Base-by-base conservation (phyloP, 2,329 filamentous ascomycete genomes). In the Leptoxyphium fumago region DNA sequence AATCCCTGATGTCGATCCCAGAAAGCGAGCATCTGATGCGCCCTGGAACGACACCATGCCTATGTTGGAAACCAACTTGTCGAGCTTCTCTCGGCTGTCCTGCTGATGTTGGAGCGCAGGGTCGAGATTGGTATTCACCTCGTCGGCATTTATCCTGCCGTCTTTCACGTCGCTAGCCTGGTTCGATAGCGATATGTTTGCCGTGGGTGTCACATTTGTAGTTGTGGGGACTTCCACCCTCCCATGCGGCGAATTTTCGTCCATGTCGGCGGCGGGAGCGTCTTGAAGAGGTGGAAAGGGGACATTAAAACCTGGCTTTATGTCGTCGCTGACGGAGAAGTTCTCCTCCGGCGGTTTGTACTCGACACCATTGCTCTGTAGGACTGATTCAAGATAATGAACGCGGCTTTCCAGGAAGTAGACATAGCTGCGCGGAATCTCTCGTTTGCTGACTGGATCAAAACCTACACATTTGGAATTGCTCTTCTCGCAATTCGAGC, bases 361-460 rank as follows among this genome's bases (percentile, higher is more conserved):
- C 11, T 78, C 51, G 46, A 95, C 76, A 39, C 74, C 73, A 56
- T 87, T 78, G 29, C 77, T 70, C 38, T 70, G 68, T 41, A 96
- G 73, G 32, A 91, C 66, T 29, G 73, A 73, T 63, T 96, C 89
- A 28, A 96, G 77, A 64, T 91, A 84, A 48, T 80, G 75, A 44
- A 95, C 77, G 46, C 89, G 75, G 26, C 82, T 84, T 63, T 96
- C 89, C 47, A 96, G 79, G 61, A 94, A 96, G 65, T 84, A 94
- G 41, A 96, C 86, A 68, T 96, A 96, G 63, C 82, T 85, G 50
- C 55, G 48, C 41, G 89, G 89, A 46, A 96, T 94, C 65, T 95
- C 87, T 59, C 84, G 80, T 71, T 95, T 95, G 18, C 86, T 94
- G 58, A 95, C 94, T 29, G 89, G 88, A 61, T 96, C 89, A 63